phyloP scores from a whole-genome alignment of 169 alveolate genomes.

The Plasmodium knowlesi region DNA sequence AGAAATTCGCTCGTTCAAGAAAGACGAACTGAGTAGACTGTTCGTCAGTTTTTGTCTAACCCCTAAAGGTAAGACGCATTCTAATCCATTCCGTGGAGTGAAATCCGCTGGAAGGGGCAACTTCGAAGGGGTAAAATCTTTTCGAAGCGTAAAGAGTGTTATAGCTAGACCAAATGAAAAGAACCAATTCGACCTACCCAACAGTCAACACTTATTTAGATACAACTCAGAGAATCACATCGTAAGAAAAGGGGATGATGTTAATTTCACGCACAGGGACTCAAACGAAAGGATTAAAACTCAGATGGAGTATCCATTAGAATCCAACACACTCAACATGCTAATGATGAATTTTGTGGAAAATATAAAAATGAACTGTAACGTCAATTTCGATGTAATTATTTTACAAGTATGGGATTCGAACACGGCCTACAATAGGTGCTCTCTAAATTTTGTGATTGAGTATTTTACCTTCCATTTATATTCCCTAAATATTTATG shows the following conservation, averaged over 20 bases:
- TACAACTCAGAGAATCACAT: not conserved
- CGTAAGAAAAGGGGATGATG: not conserved
- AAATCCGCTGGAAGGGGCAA: not conserved
- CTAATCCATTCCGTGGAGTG: not conserved
- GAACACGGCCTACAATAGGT: conserved; percentile 65
- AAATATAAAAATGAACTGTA: conserved; percentile 25
- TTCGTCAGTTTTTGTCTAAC: conserved; percentile 20
- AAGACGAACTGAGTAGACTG: not conserved
- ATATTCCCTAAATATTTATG: conserved; percentile 40
- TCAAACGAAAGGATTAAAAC: not conserved
- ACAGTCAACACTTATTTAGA: not conserved
- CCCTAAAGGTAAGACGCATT: not conserved
- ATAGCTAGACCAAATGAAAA: not conserved
- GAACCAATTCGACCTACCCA: not conserved
- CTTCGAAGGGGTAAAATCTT: not conserved
- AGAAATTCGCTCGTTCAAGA: not conserved
- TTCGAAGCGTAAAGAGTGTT: not conserved
- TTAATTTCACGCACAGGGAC: not conserved
- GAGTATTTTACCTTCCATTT: conserved; percentile 36
- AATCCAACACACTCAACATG: conserved; percentile 7
- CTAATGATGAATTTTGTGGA: conserved; percentile 54
- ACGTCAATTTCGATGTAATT: conserved; percentile 45
- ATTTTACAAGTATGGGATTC: conserved; percentile 72
- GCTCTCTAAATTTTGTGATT: conserved; percentile 71
- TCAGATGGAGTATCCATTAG: not conserved